phyloP scores from a whole-genome alignment of 2,329 filamentous ascomycete genomes.

The Penicillium brevicompactum region DNA sequence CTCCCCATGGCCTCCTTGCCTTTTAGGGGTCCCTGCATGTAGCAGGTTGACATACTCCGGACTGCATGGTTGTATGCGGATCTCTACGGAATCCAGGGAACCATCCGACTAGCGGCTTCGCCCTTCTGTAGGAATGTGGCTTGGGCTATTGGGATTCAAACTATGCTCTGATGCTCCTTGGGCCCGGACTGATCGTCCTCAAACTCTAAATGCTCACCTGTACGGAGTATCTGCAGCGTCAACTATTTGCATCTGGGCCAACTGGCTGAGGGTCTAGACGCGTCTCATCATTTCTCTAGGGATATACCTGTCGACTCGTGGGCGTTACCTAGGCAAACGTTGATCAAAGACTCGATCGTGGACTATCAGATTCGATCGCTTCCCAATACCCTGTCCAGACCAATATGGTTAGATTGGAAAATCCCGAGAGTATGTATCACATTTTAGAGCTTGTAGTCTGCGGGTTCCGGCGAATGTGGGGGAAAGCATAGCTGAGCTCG shows the following conservation, averaged over 20 bases:
- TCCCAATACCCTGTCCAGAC: not conserved
- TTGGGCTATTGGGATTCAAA: constrained; percentile 18
- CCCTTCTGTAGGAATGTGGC: constrained; percentile 15
- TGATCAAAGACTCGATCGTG: not conserved
- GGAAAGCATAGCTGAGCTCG: constrained; percentile 2
- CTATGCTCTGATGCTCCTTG: constrained; percentile 14
- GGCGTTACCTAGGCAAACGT: not conserved
- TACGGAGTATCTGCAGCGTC: not conserved
- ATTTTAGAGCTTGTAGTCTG: not conserved
- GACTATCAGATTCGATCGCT: not conserved
- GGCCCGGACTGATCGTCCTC: not conserved
- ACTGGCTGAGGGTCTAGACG: constrained; percentile 5
- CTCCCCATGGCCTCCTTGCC: constrained; percentile 5
- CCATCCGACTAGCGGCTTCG: constrained; percentile 1
- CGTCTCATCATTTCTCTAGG: not conserved
- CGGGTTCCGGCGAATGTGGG: constrained; percentile 1
- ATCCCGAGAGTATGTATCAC: not conserved
- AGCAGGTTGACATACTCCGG: constrained; percentile 6
- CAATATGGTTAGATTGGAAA: not conserved
- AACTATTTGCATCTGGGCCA: not conserved
- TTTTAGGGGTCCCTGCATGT: constrained; percentile 8
- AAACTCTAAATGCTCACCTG: constrained; percentile 3
- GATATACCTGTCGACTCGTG: not conserved
- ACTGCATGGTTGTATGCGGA: constrained; percentile 9
- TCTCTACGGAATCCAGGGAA: constrained; percentile 8